Evolutionary conservation across 73 alveolate genomes (phyloP).

Genomic region (Paramecium pentaurelia): DNA sequence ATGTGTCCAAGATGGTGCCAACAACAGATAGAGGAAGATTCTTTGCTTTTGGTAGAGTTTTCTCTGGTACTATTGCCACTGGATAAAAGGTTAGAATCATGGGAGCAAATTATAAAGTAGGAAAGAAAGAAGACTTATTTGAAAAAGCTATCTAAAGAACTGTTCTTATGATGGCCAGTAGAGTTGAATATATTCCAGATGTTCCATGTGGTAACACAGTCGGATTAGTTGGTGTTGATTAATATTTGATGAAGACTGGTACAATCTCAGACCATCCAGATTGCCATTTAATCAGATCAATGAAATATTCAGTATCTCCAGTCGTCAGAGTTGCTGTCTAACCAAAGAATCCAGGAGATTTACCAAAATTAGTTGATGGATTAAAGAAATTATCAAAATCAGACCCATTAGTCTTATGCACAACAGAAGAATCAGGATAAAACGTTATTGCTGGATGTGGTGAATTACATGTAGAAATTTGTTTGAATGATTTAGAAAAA

Average conservation of each 20-base stretch:
- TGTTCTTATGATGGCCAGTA: constrained; percentile 91
- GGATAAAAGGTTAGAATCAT: constrained; percentile 98
- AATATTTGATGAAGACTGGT: constrained; percentile 93
- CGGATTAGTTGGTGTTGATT: constrained; percentile 96
- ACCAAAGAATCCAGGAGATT: constrained; percentile 95
- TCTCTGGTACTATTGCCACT: constrained; percentile 96
- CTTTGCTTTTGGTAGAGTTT: constrained; percentile 99
- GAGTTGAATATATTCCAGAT: constrained; percentile 91
- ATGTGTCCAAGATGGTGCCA: constrained; percentile 99
- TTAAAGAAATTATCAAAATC: constrained; percentile 95
- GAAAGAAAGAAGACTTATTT: constrained; percentile 94
- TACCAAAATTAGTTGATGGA: constrained; percentile 98
- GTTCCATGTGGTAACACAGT: constrained; percentile 99
- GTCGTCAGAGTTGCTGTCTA: constrained; percentile 99
- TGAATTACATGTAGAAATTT: constrained; percentile 97
- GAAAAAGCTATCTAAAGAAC: constrained; percentile 95
- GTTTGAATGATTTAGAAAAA: constrained; percentile 94
- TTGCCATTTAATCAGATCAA: constrained; percentile 95
- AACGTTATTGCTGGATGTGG: constrained; percentile 99
- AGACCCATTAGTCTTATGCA: constrained; percentile 95
- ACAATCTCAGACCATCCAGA: constrained; percentile 95
- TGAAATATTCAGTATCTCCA: constrained; percentile 99
- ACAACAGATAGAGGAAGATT: constrained; percentile 97
- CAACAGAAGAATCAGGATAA: constrained; percentile 90
- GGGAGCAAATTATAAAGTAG: constrained; percentile 99